A percentile compares a stretch with the other conserved stretches of the same genome.
Evolutionary conservation across 2,329 filamentous ascomycete genomes (phyloP).

Genomic region (Fonsecaea pedrosoi): DNA sequence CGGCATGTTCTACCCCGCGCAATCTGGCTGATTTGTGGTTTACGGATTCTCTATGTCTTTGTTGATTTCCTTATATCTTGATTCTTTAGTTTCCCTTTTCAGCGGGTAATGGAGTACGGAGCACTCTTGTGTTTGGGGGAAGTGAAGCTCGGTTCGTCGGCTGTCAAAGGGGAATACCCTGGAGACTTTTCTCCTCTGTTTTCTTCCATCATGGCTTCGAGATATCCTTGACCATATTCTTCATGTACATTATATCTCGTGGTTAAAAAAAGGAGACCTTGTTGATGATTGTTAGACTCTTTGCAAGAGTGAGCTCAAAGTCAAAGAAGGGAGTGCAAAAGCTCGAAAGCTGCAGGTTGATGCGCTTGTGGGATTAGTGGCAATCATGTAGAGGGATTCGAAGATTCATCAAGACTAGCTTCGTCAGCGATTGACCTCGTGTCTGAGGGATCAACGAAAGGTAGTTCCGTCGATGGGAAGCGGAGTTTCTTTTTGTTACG

Average conservation of each 20-base stretch:
- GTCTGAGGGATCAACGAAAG: not conserved
- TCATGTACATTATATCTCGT: constrained; percentile 36
- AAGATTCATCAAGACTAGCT: not conserved
- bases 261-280: constrained; percentile 18
- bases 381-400: not conserved
- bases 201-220: constrained; percentile 26
- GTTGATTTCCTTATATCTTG: constrained; percentile 20
- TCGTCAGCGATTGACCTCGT: not conserved
- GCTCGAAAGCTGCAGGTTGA: not conserved
- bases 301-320: not conserved
- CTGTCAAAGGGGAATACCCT: constrained; percentile 11
- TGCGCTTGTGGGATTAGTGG: not conserved
- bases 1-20: constrained; percentile 52
- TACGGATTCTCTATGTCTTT: constrained; percentile 1
- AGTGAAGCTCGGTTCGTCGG: constrained; percentile 26
- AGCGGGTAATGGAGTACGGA: constrained; percentile 29
- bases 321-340: not conserved
- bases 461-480: not conserved
- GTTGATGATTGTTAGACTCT: constrained; percentile 20
- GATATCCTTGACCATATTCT: constrained; percentile 31
- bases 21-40: constrained; percentile 26
- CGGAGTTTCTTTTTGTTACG: constrained; percentile 6
- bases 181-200: constrained; percentile 12
- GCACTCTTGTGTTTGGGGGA: constrained; percentile 27
- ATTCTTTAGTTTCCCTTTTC: constrained; percentile 13